Evolutionary conservation across 805 yeast species (phyloP).

Genomic region (Debaryomyces prosopidis): DNA sequence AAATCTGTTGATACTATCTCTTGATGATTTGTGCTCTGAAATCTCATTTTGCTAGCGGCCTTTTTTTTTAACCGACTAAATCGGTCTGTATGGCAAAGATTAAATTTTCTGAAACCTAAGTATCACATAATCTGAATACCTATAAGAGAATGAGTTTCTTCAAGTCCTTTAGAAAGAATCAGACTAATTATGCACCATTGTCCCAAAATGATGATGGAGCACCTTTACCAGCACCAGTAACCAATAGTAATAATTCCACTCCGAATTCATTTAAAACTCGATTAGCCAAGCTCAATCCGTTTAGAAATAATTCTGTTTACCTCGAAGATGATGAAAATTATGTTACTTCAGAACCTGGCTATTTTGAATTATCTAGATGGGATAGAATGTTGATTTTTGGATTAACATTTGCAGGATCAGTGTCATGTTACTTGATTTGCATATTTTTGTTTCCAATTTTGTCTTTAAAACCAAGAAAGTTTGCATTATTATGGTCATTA

Average conservation of each 20-base stretch:
- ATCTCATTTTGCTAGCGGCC: not conserved
- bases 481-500: constrained; percentile 48
- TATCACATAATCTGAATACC: no score
- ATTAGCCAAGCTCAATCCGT: constrained; percentile 40
- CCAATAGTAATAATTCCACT: constrained; percentile 17
- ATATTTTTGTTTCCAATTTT: constrained; percentile 44
- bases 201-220: constrained; percentile 34
- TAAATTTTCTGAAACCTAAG: no score
- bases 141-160: constrained; percentile 35
- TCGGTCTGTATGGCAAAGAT: not conserved
- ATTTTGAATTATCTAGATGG: constrained; percentile 45
- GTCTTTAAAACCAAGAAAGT: constrained; percentile 43
- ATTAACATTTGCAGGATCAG: constrained; percentile 43
- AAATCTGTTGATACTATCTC: no score
- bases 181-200: constrained; percentile 27
- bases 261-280: constrained; percentile 25
- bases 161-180: constrained; percentile 25
- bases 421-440: constrained; percentile 43
- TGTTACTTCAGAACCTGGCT: constrained; percentile 46
- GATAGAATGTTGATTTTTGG: constrained; percentile 48
- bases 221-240: constrained; percentile 40
- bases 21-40: not conserved
- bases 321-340: constrained; percentile 43
- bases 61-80: not conserved
- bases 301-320: constrained; percentile 35